Base-by-base conservation (phyloP, 2,329 filamentous ascomycete genomes). In the Xylariomycetidae sp. region DNA sequence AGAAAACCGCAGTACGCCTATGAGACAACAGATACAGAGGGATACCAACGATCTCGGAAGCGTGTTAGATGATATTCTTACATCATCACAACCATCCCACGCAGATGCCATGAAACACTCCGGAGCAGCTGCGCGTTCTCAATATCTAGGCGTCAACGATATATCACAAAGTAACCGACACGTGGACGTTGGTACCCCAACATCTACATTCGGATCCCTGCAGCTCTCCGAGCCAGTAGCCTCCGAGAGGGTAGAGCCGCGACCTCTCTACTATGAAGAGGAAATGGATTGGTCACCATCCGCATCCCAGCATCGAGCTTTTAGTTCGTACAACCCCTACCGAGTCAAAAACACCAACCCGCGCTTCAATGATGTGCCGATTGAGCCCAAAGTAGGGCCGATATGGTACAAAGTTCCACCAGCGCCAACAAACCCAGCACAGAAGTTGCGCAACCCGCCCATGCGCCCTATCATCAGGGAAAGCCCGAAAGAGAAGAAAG, bases 251-350 rank as follows among this genome's bases (percentile, higher is more conserved):
- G n/a, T 12, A 13, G 6, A 29, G 26, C 41, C 28, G 9, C 27
- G 46, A 22, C 39, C 45, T 22, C 40, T 51, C 2, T 58, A 64
- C 7, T 63, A 70, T 36, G 64, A 63, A 1, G 74, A 82, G 25
- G 72, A 73, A 35, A 88, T 89, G 85, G 85, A 88, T 50, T 87
- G 83, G 78, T 74, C 79, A 3, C 80, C 81, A 1, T 77, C 77
- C 0, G 62, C 65, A 35, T 69, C 70, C n/a, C 62, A 65, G 30
- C 62, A 78, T 39, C 71, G 73, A 33, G 74, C 72, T 7, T 79
- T 80, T 50, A 69, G 64, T 38, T 59, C 68, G 27, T 56, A 62
- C 28, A 56, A 66, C 22, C 46, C 63, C 12, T 55, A 63, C 26
- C 58, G 56, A 32, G 46, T 58, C 38, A 61, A 63, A 27, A 62